These are phyloP conservation scores for Fibroporia radiculosa DNA, from an alignment of 768 basidiomycete species.

Conservation along the genomic window DNA sequence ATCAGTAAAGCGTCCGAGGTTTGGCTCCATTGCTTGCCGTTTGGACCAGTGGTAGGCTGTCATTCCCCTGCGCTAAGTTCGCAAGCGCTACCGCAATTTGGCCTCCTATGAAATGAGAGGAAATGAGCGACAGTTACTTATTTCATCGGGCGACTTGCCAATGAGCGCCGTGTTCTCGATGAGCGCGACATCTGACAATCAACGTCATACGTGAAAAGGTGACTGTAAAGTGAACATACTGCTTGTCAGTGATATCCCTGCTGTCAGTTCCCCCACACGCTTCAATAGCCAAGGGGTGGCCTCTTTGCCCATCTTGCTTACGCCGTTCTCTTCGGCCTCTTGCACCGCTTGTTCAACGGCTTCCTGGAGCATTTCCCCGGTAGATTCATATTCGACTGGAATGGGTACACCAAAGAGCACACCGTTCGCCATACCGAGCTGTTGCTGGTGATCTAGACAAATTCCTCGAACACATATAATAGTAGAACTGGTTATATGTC, in stretches of 20 bases:
- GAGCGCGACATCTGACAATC: conserved; percentile 64
- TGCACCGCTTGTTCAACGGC: conserved; percentile 78
- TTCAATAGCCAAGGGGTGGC: conserved; percentile 91
- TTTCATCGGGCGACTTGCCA: no score
- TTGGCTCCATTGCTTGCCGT: no score
- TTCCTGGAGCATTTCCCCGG: conserved; percentile 62
- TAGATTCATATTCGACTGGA: conserved; percentile 61
- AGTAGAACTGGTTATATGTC: background rate
- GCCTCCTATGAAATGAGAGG: conserved; percentile 43
- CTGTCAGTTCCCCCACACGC: conserved; percentile 74
- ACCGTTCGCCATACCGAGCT: conserved; percentile 69
- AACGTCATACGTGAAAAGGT: background rate
- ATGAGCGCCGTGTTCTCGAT: conserved; percentile 83
- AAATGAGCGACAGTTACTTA: no score
- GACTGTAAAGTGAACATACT: conserved; percentile 35
- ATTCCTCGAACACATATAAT: background rate
- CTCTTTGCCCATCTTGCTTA: conserved; percentile 78
- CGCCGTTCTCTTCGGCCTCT: conserved; percentile 77
- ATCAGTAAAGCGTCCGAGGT: no score
- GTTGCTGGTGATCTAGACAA: conserved; percentile 53
- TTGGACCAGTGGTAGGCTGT: no score
- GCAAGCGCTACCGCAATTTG: conserved; percentile 75
- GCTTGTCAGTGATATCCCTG: conserved; percentile 64
- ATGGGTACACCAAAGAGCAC: conserved; percentile 87
- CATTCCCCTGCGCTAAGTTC: conserved; percentile 31